Conservation (phyloP, 2,329 filamentous ascomycete species). For the Elsinoe arachidis region DNA sequence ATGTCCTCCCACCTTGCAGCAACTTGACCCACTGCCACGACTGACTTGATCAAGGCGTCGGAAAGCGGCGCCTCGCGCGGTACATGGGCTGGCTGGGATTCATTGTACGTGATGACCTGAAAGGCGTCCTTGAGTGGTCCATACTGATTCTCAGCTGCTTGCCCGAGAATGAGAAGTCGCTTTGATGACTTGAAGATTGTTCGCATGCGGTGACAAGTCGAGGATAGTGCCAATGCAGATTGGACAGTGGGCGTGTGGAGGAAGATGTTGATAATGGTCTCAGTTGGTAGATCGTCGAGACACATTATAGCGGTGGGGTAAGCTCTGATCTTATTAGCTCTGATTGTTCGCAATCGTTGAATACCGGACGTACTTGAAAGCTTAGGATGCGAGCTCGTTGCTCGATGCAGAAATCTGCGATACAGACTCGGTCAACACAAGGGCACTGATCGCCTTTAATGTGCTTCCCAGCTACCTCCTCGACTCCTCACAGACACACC, state of each 20-base stretch:
- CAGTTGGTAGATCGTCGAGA: constrained; percentile 48
- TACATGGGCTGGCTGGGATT: constrained; percentile 49
- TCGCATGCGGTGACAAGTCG: constrained; percentile 47
- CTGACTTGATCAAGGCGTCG: constrained; percentile 46
- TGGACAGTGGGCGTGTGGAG: constrained; percentile 43
- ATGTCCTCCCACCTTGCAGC: constrained; percentile 52
- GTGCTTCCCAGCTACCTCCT: constrained; percentile 2
- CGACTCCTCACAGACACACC: constrained; percentile 32
- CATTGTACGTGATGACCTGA: constrained; percentile 53
- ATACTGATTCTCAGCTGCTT: constrained; percentile 47
- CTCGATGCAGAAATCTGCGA: neutral
- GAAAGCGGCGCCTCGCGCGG: constrained; percentile 46
- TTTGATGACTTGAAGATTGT: constrained; percentile 45
- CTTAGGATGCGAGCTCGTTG: neutral
- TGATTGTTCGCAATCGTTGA: too few relatives aligned
- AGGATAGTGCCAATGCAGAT: constrained; percentile 46
- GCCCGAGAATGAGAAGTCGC: constrained; percentile 46
- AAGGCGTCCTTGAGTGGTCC: constrained; percentile 51
- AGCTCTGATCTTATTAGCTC: neutral
- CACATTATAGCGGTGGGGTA: constrained; percentile 36
- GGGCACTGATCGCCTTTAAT: neutral
- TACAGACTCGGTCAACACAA: neutral
- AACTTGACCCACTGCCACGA: constrained; percentile 45
- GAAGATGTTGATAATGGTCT: constrained; percentile 51
- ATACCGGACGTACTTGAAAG: neutral